Evolutionary conservation across 495 filamentous ascomycete species (phyloP), one percentile per base, ranked within the genome.

Genomic region (Talaromyces trachyspermus): DNA sequence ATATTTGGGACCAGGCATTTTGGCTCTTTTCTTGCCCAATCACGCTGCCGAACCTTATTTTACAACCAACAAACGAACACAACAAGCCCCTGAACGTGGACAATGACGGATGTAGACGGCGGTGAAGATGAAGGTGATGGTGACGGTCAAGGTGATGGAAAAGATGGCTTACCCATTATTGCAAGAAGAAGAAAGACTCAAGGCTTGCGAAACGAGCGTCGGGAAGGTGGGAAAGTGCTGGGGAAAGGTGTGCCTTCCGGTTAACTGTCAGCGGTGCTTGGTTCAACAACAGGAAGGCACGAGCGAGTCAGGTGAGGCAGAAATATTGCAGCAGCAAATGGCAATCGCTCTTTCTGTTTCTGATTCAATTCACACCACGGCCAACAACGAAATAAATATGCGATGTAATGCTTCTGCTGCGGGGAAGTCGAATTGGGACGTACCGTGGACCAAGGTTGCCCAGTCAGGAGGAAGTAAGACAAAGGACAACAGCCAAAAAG

Each of bases 401-500:
- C n/a, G n/a, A n/a, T n/a, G n/a, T n/a, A n/a, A n/a, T n/a, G n/a
- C n/a, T n/a, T n/a, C n/a, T n/a, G n/a, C n/a, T n/a, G n/a, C n/a
- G n/a, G n/a, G 12, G 12, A 30, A 30, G 12, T 6, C 6, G 12
- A 12, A 30, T 30, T 6, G 27, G 27, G 26, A 26, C 39, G 39
- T 42, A 42, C 39, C 39, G 39, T 42, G 39, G 39, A 42, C 39
- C 20, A 26, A 26, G 39, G 39, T 42, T 42, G n/a, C 39, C 39
- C 39, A 42, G 39, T 42, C 39, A 42, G 39, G 39, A 42, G 39
- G 19, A 36, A n/a, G n/a, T n/a, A n/a, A n/a, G n/a, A n/a, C n/a
- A n/a, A n/a, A n/a, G n/a, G n/a, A 36, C 33, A 36, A 7, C 39
- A 26, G 23, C 11, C 39, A 42, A 42, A 30, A 30, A 42, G 20